Conservation (phyloP, 2,329 filamentous ascomycete genomes). For the Alternaria arborescens region DNA sequence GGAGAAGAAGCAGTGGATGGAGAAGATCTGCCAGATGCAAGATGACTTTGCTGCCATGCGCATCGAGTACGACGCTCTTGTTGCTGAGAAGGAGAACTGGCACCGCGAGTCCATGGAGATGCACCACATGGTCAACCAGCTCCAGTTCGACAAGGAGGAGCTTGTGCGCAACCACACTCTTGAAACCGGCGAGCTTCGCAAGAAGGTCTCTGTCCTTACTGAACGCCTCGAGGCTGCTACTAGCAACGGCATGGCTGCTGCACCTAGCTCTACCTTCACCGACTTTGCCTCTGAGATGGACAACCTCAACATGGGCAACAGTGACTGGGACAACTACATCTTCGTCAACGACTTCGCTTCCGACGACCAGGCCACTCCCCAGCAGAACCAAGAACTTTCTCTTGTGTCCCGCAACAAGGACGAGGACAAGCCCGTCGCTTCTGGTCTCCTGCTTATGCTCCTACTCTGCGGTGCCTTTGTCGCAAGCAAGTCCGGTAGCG, state of each 20-base stretch:
- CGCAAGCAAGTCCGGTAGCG: conserved; percentile 81
- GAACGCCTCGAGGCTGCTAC: conserved; percentile 71
- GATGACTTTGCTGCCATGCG: conserved; percentile 76
- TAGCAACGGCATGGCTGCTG: conserved; percentile 55
- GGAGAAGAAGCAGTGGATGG: conserved; percentile 91
- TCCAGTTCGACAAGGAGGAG: conserved; percentile 89
- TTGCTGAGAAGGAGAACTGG: conserved; percentile 70
- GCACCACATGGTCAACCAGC: conserved; percentile 75
- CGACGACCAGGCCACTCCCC: conserved; percentile 56
- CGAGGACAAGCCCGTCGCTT: conserved; percentile 71
- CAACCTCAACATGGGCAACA: conserved; percentile 78
- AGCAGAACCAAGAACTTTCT: conserved; percentile 51
- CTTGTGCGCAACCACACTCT: conserved; percentile 87
- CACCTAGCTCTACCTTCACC: conserved; percentile 69
- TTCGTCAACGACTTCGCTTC: conserved; percentile 77
- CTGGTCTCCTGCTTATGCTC: conserved; percentile 89
- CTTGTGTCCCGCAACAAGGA: conserved; percentile 55
- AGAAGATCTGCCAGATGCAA: conserved; percentile 78
- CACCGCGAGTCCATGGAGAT: conserved; percentile 77
- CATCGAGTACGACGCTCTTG: conserved; percentile 62
- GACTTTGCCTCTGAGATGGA: conserved; percentile 84
- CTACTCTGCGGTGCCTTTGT: conserved; percentile 97
- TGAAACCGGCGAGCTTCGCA: conserved; percentile 89
- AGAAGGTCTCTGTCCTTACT: conserved; percentile 85
- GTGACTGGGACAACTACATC: conserved; percentile 81